Evolutionary conservation across 1,139 yeast genomes (phyloP).

Genomic region (Nakaseomyces bracarensis): DNA sequence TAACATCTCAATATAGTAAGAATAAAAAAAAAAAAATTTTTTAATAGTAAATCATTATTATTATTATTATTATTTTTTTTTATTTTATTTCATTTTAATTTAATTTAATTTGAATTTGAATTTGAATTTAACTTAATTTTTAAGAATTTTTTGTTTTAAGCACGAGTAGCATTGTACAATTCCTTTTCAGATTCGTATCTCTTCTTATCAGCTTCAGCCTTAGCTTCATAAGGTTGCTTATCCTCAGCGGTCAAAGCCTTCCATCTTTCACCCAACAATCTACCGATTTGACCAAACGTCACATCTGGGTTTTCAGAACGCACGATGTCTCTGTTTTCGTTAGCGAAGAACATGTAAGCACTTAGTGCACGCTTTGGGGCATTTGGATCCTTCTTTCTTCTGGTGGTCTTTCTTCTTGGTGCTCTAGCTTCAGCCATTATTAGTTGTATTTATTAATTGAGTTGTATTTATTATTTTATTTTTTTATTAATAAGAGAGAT

Average conservation of each 20-base stretch:
- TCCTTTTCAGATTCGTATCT: constrained; percentile 96
- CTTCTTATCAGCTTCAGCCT: constrained; percentile 93
- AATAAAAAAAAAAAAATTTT: too few relatives aligned
- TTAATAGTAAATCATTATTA: too few relatives aligned
- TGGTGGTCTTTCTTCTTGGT: constrained; percentile 32
- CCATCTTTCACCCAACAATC: constrained; percentile 92
- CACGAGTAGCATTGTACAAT: constrained; percentile 53
- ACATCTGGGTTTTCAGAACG: constrained; percentile 93
- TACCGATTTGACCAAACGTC: constrained; percentile 87
- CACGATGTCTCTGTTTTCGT: constrained; percentile 91
- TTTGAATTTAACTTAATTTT: background rate
- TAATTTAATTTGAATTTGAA: too few relatives aligned
- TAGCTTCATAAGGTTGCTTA: constrained; percentile 80
- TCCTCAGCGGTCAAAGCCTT: constrained; percentile 76
- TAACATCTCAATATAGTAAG: too few relatives aligned
- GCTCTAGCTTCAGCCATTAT: constrained; percentile 3
- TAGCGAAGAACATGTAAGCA: constrained; percentile 98
- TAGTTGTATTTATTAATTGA: too few relatives aligned
- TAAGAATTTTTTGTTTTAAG: constrained; percentile 12
- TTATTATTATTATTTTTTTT: too few relatives aligned
- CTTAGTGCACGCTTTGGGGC: constrained; percentile 98
- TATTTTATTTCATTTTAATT: too few relatives aligned
- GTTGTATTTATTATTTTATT: background rate
- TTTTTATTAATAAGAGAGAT: background rate
- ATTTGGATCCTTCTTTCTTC: constrained; percentile 66